Evolutionary conservation across 2,329 filamentous ascomycete genomes (phyloP), one percentile per base, ranked within the genome.

Genomic region (Raffaelea arxii): DNA sequence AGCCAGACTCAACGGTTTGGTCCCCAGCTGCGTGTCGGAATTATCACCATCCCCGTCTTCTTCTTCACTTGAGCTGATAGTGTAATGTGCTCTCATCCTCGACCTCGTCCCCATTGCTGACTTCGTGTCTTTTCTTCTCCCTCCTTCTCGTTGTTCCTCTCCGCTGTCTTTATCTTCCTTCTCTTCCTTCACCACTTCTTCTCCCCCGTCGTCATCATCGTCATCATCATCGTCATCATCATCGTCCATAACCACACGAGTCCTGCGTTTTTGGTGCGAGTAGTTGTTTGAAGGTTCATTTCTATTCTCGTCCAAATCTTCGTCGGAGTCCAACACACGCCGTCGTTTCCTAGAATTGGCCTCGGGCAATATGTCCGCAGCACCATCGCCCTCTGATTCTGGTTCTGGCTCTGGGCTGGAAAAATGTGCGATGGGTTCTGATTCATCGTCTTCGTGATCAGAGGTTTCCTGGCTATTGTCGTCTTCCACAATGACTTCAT

Each of bases 311-410:
- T 14, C 25, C 14, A 32, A 32, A 4, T 43, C 35, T 16, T 51
- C 51, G 18, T 53, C 51, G 12, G 49, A 49, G 32, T 54, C 52
- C 1, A 39, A 25, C 14, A 54, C 19, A 4, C 52, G 23, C 2
- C 46, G 50, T 22, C 52, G 52, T 11, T 43, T 50, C 25, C 30
- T 48, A 32, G 27, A 9, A 32, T 32, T 32, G 27, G 10, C 10
- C 16, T 32, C 16, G 27, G 27, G 27, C 27, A 10, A 10, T 32
- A 32, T 30, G 27, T 12, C 32, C 32, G 16, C 32, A 18, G 7
- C 32, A 16, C 19, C 6, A 5, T 36, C 32, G 7, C 2, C 7
- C 19, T 12, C 30, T 1, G 9, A n/a, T 2, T 35, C 27, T 11
- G 42, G 39, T 4, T 32, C 45, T 1, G 27, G 30, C 38, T 43